Conservation (phyloP, 805 yeast genomes). For the Saccharomycopsis guyanensis region DNA sequence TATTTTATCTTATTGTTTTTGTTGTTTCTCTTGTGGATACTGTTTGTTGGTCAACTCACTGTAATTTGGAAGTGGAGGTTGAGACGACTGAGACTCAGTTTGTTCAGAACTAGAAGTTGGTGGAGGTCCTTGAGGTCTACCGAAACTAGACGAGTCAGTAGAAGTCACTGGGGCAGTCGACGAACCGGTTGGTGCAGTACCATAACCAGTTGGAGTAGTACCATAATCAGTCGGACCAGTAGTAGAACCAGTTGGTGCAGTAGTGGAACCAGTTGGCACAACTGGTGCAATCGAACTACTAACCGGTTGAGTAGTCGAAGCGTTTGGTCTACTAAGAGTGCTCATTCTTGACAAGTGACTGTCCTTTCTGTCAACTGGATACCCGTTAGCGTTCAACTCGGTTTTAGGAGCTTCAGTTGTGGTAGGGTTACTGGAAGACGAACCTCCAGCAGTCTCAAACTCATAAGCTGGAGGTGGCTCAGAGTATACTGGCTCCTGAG, state of each 20-base stretch:
- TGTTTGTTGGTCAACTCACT: neutral
- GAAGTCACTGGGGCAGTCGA: no score
- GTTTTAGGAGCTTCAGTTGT: neutral
- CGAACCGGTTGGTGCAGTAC: no score
- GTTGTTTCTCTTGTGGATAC: neutral
- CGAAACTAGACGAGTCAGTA: neutral
- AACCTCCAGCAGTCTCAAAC: conserved; percentile 5
- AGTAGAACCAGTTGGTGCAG: no score
- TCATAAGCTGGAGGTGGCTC: neutral
- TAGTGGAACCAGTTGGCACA: no score
- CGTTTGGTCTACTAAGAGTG: no score
- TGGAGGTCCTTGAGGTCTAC: neutral
- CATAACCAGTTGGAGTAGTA: neutral
- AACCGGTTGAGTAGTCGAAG: no score
- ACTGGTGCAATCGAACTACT: no score
- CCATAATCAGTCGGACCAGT: neutral
- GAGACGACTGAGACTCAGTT: neutral
- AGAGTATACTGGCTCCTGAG: neutral
- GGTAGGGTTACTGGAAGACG: neutral
- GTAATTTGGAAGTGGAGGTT: neutral
- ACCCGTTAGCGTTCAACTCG: conserved; percentile 6
- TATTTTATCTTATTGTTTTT: no score
- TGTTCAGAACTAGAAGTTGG: neutral
- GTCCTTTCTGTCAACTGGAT: conserved; percentile 10
- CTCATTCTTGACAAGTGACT: neutral